Evolutionary conservation across 495 filamentous ascomycete species (phyloP).

Genomic region (Saxophila tyrrhenica): DNA sequence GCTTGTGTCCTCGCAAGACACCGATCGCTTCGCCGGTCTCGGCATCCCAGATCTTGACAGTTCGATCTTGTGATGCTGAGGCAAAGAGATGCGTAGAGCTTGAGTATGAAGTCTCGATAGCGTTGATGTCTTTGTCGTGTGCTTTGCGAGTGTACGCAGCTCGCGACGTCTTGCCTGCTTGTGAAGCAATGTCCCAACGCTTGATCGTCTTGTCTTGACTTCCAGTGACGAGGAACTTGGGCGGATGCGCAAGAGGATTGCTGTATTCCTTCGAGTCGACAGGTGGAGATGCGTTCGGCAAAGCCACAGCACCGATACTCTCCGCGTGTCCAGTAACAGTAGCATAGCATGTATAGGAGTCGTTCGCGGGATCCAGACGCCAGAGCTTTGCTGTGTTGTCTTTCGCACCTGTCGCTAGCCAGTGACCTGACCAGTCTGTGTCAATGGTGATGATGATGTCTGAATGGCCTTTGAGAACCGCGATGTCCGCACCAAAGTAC

Average conservation of each 20-base stretch:
- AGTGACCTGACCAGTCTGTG: slow-evolving; percentile 90
- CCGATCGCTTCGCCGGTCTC: slow-evolving; percentile 81
- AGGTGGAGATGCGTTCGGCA: slow-evolving; percentile 57
- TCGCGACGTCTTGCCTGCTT: slow-evolving; percentile 33
- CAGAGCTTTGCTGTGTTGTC: slow-evolving; percentile 91
- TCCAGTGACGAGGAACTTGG: slow-evolving; percentile 73
- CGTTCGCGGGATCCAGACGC: slow-evolving; percentile 66
- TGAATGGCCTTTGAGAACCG: slow-evolving; percentile 73
- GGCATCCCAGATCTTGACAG: slow-evolving; percentile 89
- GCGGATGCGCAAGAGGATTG: slow-evolving; percentile 65
- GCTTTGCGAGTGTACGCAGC: slow-evolving; percentile 72
- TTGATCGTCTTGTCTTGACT: slow-evolving; percentile 94
- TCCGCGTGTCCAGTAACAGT: slow-evolving; percentile 86
- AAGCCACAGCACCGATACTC: slow-evolving; percentile 80
- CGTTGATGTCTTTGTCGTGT: slow-evolving; percentile 98
- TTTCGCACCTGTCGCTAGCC: slow-evolving; percentile 92
- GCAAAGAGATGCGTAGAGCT: slow-evolving; percentile 57
- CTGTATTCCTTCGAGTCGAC: slow-evolving; percentile 49
- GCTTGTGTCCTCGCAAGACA: slow-evolving; percentile 78
- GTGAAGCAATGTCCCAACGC: slow-evolving; percentile 58
- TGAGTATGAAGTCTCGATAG: slow-evolving; percentile 63
- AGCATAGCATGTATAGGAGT: slow-evolving; percentile 66
- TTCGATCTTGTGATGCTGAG: slow-evolving; percentile 90
- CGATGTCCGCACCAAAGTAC: slow-evolving; percentile 82
- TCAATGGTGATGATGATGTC: slow-evolving; percentile 94